phyloP scores from a whole-genome alignment of 129 eudicot species.

The Gnaphalium uliginosum region DNA sequence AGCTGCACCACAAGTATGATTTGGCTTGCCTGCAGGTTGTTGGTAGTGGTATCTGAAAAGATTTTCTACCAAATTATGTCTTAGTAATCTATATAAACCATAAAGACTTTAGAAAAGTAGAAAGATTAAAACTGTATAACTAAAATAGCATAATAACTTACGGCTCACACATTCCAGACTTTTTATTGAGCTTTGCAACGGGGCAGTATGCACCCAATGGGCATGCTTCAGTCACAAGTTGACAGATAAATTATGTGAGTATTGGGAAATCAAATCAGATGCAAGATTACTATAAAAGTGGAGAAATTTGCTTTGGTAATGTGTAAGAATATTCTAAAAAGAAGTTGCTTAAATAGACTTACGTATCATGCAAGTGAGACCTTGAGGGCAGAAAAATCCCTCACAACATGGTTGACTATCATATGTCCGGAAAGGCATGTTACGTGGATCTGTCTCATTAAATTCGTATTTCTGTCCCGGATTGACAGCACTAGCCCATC shows the following conservation, averaged over 20 bases:
- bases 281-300: background rate
- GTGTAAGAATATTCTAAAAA: background rate
- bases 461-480: conserved; percentile 47
- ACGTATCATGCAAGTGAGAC: conserved; percentile 98
- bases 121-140: background rate
- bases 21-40: conserved; percentile 75
- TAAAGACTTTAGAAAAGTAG: background rate
- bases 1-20: conserved; percentile 94
- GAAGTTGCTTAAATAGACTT: conserved; percentile 36
- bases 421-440: conserved; percentile 53
- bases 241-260: conserved; percentile 12
- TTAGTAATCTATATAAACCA: conserved; percentile 38
- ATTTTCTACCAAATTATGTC: conserved; percentile 35
- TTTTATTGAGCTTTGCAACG: conserved; percentile 50
- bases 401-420: conserved; percentile 75
- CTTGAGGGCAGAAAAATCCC: conserved; percentile 90
- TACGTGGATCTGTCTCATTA: conserved; percentile 42
- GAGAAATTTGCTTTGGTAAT: background rate
- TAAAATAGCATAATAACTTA: conserved; percentile 54
- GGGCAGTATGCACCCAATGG: conserved; percentile 92
- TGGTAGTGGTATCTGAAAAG: conserved; percentile 84
- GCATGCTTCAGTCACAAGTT: conserved; percentile 57
- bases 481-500: conserved; percentile 68
- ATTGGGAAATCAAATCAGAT: background rate
- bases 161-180: conserved; percentile 79